Percentiles rank a stretch among this genome's conserved stretches.
Evolutionary conservation across 2,329 filamentous ascomycete species (phyloP).

Genomic region (Metarhizium robertsii): DNA sequence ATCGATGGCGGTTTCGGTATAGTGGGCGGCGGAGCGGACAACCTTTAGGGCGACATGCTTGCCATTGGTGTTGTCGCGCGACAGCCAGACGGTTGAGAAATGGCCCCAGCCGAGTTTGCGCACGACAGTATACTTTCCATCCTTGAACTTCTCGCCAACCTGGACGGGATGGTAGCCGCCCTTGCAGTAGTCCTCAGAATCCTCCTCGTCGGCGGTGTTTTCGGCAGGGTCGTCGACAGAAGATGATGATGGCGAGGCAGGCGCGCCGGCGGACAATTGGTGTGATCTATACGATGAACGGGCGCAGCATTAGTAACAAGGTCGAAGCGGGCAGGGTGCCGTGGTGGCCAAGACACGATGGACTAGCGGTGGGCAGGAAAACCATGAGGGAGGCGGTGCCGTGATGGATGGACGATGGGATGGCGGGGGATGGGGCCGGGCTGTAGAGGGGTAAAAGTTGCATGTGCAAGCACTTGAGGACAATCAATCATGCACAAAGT

Average conservation of each 20-base stretch:
- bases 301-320: constrained; percentile 4
- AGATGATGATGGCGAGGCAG: constrained; percentile 69
- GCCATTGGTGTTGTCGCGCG: constrained; percentile 72
- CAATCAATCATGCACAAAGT: too few relatives aligned
- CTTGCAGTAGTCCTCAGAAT: constrained; percentile 99
- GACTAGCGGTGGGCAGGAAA: constrained; percentile 1
- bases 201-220: constrained; percentile 94
- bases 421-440: not conserved
- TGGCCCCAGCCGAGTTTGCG: constrained; percentile 97
- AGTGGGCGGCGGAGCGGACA: constrained; percentile 93
- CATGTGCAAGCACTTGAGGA: not conserved
- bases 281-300: constrained; percentile 33
- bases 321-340: constrained; percentile 10
- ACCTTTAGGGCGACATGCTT: constrained; percentile 98
- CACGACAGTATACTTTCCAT: constrained; percentile 91
- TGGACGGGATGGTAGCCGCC: constrained; percentile 94
- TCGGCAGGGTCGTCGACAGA: constrained; percentile 78
- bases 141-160: constrained; percentile 94
- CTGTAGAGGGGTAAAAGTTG: not conserved
- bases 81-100: constrained; percentile 92
- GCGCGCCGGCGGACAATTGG: constrained; percentile 47
- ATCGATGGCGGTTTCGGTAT: constrained; percentile 96
- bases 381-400: not conserved
- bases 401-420: not conserved
- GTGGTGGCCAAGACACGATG: not conserved